phyloP scores from a whole-genome alignment of 1,284 basidiomycete species.

The Pseudozyma sp. region DNA sequence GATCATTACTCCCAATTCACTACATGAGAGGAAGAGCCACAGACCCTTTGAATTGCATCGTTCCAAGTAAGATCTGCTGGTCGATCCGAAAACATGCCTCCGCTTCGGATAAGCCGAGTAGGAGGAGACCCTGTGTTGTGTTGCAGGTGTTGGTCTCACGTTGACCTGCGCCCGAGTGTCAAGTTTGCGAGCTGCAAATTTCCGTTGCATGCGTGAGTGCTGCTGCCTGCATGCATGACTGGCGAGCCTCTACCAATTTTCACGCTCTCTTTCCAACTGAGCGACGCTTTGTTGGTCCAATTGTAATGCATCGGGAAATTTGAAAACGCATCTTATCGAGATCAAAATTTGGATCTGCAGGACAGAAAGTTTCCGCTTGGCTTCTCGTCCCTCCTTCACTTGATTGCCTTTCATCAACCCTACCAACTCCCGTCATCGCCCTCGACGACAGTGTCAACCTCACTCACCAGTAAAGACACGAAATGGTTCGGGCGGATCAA shows the following conservation, averaged over 20 bases:
- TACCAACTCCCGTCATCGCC: no score
- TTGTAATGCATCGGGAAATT: conserved; percentile 10
- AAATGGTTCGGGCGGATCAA: conserved; percentile 38
- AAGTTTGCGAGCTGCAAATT: no score
- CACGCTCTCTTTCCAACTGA: not conserved
- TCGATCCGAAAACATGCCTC: no score
- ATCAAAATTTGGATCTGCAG: conserved; percentile 27
- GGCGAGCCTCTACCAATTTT: no score
- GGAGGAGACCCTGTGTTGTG: conserved; percentile 5
- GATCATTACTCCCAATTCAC: no score
- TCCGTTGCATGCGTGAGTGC: not conserved
- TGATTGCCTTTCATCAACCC: no score
- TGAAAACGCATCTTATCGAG: not conserved
- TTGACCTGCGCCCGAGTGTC: not conserved
- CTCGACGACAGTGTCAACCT: no score
- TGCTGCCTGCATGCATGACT: no score
- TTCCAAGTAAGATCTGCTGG: no score
- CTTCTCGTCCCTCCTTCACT: not conserved
- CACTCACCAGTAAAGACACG: not conserved
- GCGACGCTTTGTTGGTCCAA: not conserved
- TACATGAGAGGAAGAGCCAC: no score
- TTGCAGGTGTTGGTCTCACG: conserved; percentile 20
- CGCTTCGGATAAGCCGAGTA: not conserved
- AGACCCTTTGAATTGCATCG: no score
- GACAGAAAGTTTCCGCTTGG: conserved; percentile 8